Conservation (phyloP, 345 rosid genomes). For the Punica granatum region DNA sequence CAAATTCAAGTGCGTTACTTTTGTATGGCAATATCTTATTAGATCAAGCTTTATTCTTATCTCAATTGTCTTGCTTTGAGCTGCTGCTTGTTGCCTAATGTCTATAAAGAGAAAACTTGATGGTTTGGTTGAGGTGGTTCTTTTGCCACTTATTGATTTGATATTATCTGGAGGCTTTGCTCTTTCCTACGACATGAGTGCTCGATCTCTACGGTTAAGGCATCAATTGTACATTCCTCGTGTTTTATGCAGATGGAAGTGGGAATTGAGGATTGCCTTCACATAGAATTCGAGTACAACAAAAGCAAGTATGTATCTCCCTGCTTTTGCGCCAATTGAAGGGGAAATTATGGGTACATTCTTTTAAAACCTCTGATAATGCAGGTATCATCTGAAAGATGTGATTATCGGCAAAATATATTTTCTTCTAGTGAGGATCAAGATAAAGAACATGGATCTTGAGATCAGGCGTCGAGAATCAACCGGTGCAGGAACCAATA, state of each 20-base stretch:
- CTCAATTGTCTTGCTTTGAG: no score
- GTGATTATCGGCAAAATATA: slow-evolving; percentile 95
- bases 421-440: slow-evolving; percentile 98
- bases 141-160: no score
- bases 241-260: slow-evolving; percentile 77
- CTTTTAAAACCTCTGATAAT: not conserved
- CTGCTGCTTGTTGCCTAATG: no score
- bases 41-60: no score
- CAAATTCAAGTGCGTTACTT: no score
- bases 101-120: no score
- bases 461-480: slow-evolving; percentile 97
- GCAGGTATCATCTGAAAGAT: slow-evolving; percentile 93
- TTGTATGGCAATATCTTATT: no score
- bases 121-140: no score
- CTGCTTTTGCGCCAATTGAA: not conserved
- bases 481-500: slow-evolving; percentile 92
- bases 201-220: no score
- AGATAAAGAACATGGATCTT: slow-evolving; percentile 98
- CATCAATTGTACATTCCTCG: no score
- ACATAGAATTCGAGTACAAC: slow-evolving; percentile 94
- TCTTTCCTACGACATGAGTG: no score
- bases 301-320: slow-evolving; percentile 91
- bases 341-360: not conserved
- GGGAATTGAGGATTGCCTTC: slow-evolving; percentile 95
- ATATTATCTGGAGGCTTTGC: no score